These are phyloP conservation scores for Kazachstania taianensis DNA, from an alignment of 805 yeast genomes.

Conservation along the genomic window DNA sequence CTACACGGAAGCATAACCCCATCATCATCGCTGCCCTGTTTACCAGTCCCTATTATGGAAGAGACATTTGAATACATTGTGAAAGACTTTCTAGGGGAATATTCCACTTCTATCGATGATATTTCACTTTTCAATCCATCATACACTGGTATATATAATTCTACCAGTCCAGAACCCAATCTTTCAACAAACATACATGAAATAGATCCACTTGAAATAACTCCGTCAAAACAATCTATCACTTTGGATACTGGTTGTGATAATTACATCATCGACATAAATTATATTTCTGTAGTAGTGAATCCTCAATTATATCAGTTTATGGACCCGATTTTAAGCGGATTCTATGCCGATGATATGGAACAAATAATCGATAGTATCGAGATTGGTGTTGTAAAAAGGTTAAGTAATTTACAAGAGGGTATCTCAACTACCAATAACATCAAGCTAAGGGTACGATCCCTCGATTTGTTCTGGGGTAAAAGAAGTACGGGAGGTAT, in stretches of 20 bases:
- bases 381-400: conserved; percentile 47
- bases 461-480: conserved; percentile 19
- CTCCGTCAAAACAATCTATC: neutral
- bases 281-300: conserved; percentile 35
- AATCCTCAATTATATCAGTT: conserved; percentile 29
- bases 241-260: conserved; percentile 4
- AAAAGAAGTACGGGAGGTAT: conserved; percentile 11
- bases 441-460: conserved; percentile 12
- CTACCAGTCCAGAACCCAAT: neutral
- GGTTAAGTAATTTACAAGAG: conserved; percentile 30
- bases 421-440: conserved; percentile 10
- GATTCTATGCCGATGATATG: conserved; percentile 32
- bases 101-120: conserved; percentile 7
- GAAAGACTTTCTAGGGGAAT: conserved; percentile 27
- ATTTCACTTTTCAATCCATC: neutral
- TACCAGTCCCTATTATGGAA: conserved; percentile 47
- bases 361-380: conserved; percentile 50
- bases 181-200: neutral
- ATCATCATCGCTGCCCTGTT: conserved; percentile 52
- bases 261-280: conserved; percentile 32
- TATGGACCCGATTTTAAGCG: conserved; percentile 30
- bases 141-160: neutral
- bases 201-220: neutral
- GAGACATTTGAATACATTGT: conserved; percentile 37
- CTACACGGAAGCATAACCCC: conserved; percentile 46